phyloP scores from a whole-genome alignment of 352 stramenopile genomes.

The Phytophthora fragariae region DNA sequence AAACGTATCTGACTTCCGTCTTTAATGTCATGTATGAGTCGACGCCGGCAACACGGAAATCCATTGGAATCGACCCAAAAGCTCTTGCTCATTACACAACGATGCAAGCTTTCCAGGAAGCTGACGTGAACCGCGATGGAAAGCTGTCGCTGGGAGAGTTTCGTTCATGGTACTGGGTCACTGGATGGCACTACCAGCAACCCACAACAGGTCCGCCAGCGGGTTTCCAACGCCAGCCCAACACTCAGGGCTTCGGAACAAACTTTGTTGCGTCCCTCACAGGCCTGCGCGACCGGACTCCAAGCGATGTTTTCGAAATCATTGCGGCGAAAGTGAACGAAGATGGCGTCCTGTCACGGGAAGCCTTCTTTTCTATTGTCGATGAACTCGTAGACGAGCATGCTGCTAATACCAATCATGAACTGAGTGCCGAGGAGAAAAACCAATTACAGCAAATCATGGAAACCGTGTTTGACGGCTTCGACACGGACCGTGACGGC shows the following conservation, averaged over 20 bases:
- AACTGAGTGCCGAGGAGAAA: slow-evolving; percentile 40
- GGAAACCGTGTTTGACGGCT: slow-evolving; percentile 75
- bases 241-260: slow-evolving; percentile 47
- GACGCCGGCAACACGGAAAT: slow-evolving; percentile 38
- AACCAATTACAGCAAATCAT: slow-evolving; percentile 60
- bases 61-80: slow-evolving; percentile 60
- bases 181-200: slow-evolving; percentile 37
- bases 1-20: slow-evolving; percentile 77
- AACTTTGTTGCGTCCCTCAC: slow-evolving; percentile 69
- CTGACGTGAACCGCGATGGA: slow-evolving; percentile 85
- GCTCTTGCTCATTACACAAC: slow-evolving; percentile 77
- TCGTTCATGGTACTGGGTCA: slow-evolving; percentile 74
- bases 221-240: slow-evolving; percentile 9
- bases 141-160: slow-evolving; percentile 86
- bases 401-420: slow-evolving; percentile 28
- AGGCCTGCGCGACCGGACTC: slow-evolving; percentile 55
- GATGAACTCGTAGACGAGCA: slow-evolving; percentile 63
- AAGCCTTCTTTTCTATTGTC: slow-evolving; percentile 77
- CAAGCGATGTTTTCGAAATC: slow-evolving; percentile 84
- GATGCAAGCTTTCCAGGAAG: slow-evolving; percentile 85
- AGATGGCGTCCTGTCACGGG: slow-evolving; percentile 76
- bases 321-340: slow-evolving; percentile 85
- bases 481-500: slow-evolving; percentile 80
- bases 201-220: not conserved
- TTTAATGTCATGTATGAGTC: slow-evolving; percentile 77